Conservation (phyloP, 306 rosid genomes). For the Quercus variabilis region DNA sequence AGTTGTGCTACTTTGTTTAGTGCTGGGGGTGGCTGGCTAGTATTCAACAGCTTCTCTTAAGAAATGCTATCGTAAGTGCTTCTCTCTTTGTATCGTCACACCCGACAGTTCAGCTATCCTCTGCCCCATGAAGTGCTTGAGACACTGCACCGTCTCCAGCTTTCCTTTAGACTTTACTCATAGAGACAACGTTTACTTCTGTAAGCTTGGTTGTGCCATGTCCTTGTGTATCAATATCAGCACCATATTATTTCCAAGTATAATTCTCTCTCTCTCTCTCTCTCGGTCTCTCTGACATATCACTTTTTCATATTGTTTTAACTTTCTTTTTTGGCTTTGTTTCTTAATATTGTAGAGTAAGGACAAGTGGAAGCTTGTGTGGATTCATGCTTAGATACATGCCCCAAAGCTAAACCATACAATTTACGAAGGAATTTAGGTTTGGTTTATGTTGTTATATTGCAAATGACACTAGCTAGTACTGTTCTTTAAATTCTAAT, state of each 20-base stretch:
- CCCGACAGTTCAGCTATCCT: constrained; percentile 18
- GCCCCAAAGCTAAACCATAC: constrained; percentile 1
- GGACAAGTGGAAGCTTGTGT: constrained; percentile 41
- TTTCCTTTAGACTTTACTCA: neutral
- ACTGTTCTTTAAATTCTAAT: neutral
- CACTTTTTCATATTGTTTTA: neutral
- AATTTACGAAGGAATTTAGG: no score
- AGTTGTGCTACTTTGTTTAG: neutral
- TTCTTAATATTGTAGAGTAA: constrained; percentile 2
- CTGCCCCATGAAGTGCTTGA: constrained; percentile 36
- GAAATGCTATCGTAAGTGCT: constrained; percentile 39
- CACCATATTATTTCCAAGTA: constrained; percentile 34
- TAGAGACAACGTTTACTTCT: constrained; percentile 17
- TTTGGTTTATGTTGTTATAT: neutral
- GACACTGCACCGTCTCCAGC: constrained; percentile 25
- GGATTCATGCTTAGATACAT: constrained; percentile 38
- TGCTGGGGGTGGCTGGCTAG: constrained; percentile 4
- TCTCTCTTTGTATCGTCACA: constrained; percentile 29
- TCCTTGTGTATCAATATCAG: constrained; percentile 35
- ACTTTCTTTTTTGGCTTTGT: neutral
- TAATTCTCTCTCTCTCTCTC: no score
- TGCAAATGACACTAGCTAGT: neutral
- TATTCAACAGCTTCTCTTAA: constrained; percentile 19
- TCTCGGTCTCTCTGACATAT: no score
- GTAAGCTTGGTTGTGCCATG: constrained; percentile 42